Base-by-base conservation (phyloP, 1,284 basidiomycete genomes). In the Termitomyces sp. region DNA sequence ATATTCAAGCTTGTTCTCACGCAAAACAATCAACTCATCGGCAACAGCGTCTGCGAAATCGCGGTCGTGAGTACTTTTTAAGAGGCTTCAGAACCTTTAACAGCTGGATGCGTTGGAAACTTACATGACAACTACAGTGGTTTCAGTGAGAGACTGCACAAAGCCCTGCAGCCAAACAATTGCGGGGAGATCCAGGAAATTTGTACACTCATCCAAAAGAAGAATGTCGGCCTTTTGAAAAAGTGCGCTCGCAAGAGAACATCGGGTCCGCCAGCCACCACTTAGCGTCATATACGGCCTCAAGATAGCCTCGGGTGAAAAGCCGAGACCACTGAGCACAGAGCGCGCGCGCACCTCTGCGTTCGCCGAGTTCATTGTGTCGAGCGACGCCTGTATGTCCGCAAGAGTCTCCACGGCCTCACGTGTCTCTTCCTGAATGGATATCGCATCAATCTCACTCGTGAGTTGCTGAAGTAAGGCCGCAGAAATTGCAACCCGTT, bases 161-260 rank as follows among this genome's bases (percentile, higher is more conserved):
- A 84, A 83, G 2, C 73, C 68, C 63, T 89, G 79, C 2, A 92
- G 78, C 72, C 88, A 90, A 28, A 90, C 76, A 47, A 90, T 82
- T 5, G 88, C 73, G 38, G 72, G 70, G 8, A 77, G 62, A 61
- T 77, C 74, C 60, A 71, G 54, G 58, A 71, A 69, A 47, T 72
- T 71, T 3, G 68, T 68, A n/a, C 73, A 74, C 62, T 76, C 74
- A 53, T 76, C 74, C 47, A 78, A 61, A 6, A 88, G 79, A 64
- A 88, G 75, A 59, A 92, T 76, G 72, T 92, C 88, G 36, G 84
- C 84, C 54, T 84, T 76, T 62, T 87, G 82, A 72, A 88, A 85
- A 46, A 90, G 82, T 13, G 89, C 84, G 54, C 88, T 85, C 59
- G 87, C 90, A 42, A 93, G 80, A 39, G 87, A 86, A 53, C 82